Conservation (phyloP, 148 eudicot species). For the Vaccinium darrowii region DNA sequence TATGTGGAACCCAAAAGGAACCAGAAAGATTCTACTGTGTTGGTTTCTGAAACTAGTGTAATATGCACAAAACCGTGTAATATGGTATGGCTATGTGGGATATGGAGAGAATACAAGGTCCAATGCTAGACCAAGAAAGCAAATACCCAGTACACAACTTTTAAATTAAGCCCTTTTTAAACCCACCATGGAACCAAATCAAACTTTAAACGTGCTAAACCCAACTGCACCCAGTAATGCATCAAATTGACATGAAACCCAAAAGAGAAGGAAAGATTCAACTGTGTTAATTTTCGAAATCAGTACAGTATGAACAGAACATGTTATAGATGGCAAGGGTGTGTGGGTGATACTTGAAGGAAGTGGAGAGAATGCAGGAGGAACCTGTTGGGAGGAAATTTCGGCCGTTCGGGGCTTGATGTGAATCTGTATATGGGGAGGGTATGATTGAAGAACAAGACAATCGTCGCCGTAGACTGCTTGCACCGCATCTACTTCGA, state of each 20-base stretch:
- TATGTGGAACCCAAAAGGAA: not conserved
- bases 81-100: too few species aligned
- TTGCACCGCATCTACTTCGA: slow-evolving; percentile 67
- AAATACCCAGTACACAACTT: not conserved
- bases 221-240: not conserved
- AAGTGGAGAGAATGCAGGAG: not conserved
- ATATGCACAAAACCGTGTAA: not conserved
- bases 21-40: not conserved
- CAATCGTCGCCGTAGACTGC: slow-evolving; percentile 92
- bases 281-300: not conserved
- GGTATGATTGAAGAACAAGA: slow-evolving; percentile 43
- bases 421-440: slow-evolving; percentile 68
- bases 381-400: slow-evolving; percentile 77
- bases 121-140: not conserved
- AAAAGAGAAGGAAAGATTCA: not conserved
- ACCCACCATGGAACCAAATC: not conserved
- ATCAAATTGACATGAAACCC: not conserved
- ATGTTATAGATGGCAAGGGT: not conserved
- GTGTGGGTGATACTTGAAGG: not conserved
- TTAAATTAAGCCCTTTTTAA: not conserved
- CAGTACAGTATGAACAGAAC: not conserved
- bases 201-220: not conserved
- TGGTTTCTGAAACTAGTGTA: not conserved
- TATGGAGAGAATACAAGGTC: too few species aligned
- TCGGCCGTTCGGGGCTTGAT: slow-evolving; percentile 83